Conservation (phyloP, 2,329 filamentous ascomycete species). For the Penicillium expansum region DNA sequence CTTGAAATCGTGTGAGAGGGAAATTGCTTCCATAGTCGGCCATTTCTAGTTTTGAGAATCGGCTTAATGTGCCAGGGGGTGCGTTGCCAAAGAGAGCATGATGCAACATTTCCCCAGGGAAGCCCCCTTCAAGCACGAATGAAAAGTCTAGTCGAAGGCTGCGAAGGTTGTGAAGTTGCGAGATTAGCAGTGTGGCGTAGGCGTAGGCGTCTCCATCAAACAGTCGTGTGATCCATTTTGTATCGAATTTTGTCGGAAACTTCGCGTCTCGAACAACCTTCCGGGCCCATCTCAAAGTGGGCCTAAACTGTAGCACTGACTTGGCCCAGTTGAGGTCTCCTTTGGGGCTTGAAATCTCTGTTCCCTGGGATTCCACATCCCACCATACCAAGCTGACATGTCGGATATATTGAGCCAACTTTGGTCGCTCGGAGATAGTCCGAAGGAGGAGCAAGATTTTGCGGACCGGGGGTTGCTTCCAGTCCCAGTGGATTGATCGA, state of each 20-base stretch:
- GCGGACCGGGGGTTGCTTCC: background rate
- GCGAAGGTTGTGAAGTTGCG: slow-evolving; percentile 1
- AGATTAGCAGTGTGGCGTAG: background rate
- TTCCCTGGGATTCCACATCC: background rate
- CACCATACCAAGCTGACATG: slow-evolving; percentile 4
- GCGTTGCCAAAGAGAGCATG: slow-evolving; percentile 1
- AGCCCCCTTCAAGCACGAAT: background rate
- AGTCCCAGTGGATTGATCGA: background rate
- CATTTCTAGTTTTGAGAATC: background rate
- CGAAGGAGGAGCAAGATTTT: background rate
- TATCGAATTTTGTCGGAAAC: background rate
- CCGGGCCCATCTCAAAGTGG: background rate
- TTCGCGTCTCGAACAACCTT: background rate
- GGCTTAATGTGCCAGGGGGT: background rate
- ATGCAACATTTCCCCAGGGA: background rate
- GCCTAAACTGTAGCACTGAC: background rate
- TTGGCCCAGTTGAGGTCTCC: background rate
- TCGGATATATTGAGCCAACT: background rate
- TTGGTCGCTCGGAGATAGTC: background rate
- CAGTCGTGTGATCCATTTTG: background rate
- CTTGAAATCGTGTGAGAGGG: background rate
- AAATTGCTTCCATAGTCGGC: slow-evolving; percentile 4
- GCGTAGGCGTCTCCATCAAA: background rate
- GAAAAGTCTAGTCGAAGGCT: slow-evolving; percentile 1
- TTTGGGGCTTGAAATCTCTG: background rate